A percentile compares a stretch with the other conserved stretches of the same genome.
phyloP scores from a whole-genome alignment of 192 early-diverging fungal species.

The Coemansia sp. region DNA sequence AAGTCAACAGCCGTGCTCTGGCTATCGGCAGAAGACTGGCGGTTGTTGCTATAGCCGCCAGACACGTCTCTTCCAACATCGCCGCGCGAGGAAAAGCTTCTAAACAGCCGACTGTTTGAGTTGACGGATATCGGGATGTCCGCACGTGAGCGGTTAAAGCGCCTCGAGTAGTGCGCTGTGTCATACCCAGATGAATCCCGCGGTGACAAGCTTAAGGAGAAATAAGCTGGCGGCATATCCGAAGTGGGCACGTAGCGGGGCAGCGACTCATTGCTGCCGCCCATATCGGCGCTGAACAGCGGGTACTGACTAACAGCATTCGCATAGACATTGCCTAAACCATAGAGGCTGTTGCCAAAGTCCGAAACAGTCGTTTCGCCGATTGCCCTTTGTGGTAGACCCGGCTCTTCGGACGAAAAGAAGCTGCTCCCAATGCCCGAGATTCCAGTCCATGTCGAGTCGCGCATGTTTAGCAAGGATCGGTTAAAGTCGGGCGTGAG shows the following conservation, averaged over 20 bases:
- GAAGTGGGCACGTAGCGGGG: conserved; percentile 26
- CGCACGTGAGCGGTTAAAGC: conserved; percentile 10
- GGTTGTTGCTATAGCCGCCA: too few species aligned
- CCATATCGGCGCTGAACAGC: conserved; percentile 2
- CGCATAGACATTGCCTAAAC: conserved; percentile 1
- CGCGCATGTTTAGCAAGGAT: conserved; percentile 14
- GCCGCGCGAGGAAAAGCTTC: background rate
- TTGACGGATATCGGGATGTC: background rate
- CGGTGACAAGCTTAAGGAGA: background rate
- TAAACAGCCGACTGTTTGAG: background rate
- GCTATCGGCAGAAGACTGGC: conserved; percentile 2
- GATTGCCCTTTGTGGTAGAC: too few species aligned
- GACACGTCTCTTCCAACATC: too few species aligned
- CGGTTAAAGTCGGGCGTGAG: background rate
- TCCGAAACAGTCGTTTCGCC: conserved; percentile 39
- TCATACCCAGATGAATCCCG: background rate
- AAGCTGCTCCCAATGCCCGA: conserved; percentile 38
- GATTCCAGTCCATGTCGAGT: conserved; percentile 8
- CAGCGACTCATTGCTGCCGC: conserved; percentile 36
- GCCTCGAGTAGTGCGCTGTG: conserved; percentile 2
- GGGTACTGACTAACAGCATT: background rate
- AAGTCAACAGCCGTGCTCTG: conserved; percentile 7
- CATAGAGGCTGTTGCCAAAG: conserved; percentile 33
- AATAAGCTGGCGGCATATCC: conserved; percentile 39
- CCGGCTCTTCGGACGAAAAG: conserved; percentile 46